Base-by-base conservation (phyloP, 1,284 basidiomycete species). In the Ganoderma multipileum region DNA sequence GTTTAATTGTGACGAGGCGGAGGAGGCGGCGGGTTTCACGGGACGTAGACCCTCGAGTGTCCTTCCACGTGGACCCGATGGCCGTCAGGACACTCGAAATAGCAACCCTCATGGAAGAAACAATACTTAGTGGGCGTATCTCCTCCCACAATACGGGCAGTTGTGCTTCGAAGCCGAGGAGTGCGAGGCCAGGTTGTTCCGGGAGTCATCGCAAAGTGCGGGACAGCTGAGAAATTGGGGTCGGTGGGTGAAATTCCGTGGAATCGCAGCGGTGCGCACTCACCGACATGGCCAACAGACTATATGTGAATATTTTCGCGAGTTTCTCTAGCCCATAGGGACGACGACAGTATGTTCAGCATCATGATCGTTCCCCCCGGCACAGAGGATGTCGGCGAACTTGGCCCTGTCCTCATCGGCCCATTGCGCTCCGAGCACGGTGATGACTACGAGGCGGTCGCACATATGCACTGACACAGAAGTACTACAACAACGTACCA, bases 361-460 rank as follows among this genome's bases (percentile, higher is more conserved):
- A n/a, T n/a, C n/a, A n/a, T n/a, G n/a, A n/a, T n/a, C n/a, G n/a
- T n/a, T n/a, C n/a, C n/a, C n/a, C n/a, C n/a, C n/a, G n/a, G n/a
- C n/a, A n/a, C n/a, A 88, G 74, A 98, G 86, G 79, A 98, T 92
- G 81, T 99, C 95, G 71, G 97, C 96, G 70, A 98, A 90, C 83
- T 98, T 97, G 60, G 96, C 96, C 81, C 97, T 98, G 75, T 96
- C 95, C 82, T 97, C 95, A 82, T 97, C 96, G 70, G 96, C 96
- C 96, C 96, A 98, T 79, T 98, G 96, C 69, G 95, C 84, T 61
- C 95, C 95, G 72, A 97, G n/a, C n/a, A 95, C 92, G 72, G 92
- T 91, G 66, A 90, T 89, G 71, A 91, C 92, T 90, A 74, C 62
- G 1, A 5, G 18, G 23, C n/a, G 23, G 3, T 28, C 30, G 14